Conservation (phyloP, 2,329 filamentous ascomycete genomes). For the Fusarium tanahbumbuense region DNA sequence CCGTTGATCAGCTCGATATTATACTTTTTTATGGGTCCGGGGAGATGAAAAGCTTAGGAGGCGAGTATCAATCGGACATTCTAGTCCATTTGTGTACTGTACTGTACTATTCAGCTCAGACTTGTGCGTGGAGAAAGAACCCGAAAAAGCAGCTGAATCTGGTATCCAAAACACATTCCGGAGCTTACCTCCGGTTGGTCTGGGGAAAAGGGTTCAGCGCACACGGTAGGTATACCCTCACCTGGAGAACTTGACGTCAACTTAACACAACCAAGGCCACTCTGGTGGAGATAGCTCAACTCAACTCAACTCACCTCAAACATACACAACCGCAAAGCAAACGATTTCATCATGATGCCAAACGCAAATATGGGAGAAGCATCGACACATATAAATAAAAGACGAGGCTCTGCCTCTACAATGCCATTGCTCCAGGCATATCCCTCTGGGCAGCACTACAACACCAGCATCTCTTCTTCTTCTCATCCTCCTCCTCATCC, state of each 20-base stretch:
- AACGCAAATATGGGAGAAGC: not conserved
- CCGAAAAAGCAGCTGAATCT: not conserved
- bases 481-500: too few relatives aligned
- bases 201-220: conserved; percentile 3
- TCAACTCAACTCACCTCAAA: not conserved
- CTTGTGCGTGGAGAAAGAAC: not conserved
- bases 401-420: not conserved
- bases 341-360: conserved; percentile 12
- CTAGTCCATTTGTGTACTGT: too few relatives aligned
- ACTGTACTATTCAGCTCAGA: not conserved
- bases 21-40: conserved; percentile 10
- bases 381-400: conserved; percentile 12
- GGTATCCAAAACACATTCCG: conserved; percentile 1
- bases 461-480: not conserved
- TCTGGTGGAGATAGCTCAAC: conserved; percentile 6
- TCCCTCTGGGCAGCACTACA: not conserved
- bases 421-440: not conserved
- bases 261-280: conserved; percentile 4
- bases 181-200: conserved; percentile 30
- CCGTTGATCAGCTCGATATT: not conserved
- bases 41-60: conserved; percentile 5
- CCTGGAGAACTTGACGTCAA: conserved; percentile 34
- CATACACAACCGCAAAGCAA: not conserved
- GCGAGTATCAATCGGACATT: not conserved
- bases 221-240: conserved; percentile 18